A percentile compares a stretch with the other conserved stretches of the same genome.
Evolutionary conservation across 2,329 filamentous ascomycete genomes (phyloP).

Genomic region (Periconia sp.): DNA sequence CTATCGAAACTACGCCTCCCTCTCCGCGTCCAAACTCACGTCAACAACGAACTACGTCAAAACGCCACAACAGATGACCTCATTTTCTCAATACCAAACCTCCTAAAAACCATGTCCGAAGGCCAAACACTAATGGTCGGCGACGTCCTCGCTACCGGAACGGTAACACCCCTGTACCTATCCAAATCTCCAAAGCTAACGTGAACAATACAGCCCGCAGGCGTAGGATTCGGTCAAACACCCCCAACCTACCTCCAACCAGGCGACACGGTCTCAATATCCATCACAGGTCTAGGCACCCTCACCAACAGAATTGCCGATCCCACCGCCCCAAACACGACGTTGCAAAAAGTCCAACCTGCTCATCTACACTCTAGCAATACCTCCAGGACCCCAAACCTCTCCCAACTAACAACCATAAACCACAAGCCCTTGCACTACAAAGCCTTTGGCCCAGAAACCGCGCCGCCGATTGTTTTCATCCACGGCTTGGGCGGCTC

Average conservation of each 20-base stretch:
- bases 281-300: slow-evolving; percentile 32
- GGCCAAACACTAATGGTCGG: slow-evolving; percentile 53
- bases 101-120: slow-evolving; percentile 55
- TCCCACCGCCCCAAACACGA: slow-evolving; percentile 51
- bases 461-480: slow-evolving; percentile 52
- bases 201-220: slow-evolving; percentile 55
- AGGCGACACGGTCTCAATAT: slow-evolving; percentile 30
- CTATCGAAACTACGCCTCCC: slow-evolving; percentile 51
- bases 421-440: slow-evolving; percentile 53
- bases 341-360: background rate
- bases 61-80: slow-evolving; percentile 54
- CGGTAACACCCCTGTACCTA: slow-evolving; percentile 47
- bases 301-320: slow-evolving; percentile 46
- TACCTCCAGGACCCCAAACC: slow-evolving; percentile 41
- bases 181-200: slow-evolving; percentile 26
- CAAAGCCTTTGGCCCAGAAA: slow-evolving; percentile 30
- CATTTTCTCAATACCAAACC: slow-evolving; percentile 53
- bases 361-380: slow-evolving; percentile 49
- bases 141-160: slow-evolving; percentile 57
- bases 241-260: slow-evolving; percentile 39
- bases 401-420: slow-evolving; percentile 45
- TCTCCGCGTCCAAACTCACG: slow-evolving; percentile 52
- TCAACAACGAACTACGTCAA: slow-evolving; percentile 57
- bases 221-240: slow-evolving; percentile 48
- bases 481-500: slow-evolving; percentile 63